These are phyloP conservation scores for Aspergillus heteromorphus DNA, from an alignment of 495 filamentous ascomycete species.

Conservation along the genomic window DNA sequence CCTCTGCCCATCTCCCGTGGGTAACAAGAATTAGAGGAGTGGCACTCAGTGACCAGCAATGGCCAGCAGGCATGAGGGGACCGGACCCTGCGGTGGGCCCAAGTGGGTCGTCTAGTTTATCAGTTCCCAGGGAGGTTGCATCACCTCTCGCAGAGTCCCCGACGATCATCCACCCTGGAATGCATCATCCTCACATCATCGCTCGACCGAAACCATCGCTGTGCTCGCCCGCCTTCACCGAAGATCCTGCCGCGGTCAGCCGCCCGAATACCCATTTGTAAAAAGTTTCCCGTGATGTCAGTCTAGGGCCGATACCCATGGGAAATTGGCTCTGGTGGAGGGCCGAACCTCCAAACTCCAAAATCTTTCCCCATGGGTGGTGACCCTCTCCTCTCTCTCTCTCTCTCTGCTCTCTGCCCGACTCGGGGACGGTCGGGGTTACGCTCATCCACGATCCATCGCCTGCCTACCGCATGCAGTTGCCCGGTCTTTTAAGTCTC, in stretches of 20 bases:
- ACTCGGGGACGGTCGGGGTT: background rate
- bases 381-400: too few relatives aligned
- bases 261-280: background rate
- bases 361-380: constrained; percentile 1
- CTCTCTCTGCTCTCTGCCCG: background rate
- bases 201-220: background rate
- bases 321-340: background rate
- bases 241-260: background rate
- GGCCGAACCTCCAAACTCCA: background rate
- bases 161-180: constrained; percentile 1
- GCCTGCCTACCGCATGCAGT: background rate
- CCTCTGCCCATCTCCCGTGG: background rate
- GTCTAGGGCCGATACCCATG: background rate
- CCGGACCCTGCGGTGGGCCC: background rate
- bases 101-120: background rate
- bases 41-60: too few relatives aligned
- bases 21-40: background rate
- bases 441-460: background rate
- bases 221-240: background rate
- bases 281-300: background rate
- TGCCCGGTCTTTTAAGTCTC: background rate
- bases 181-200: constrained; percentile 3
- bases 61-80: too few relatives aligned
- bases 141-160: background rate
- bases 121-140: background rate